Evolutionary conservation across 2,329 filamentous ascomycete genomes (phyloP), one percentile per base, ranked within the genome.

Genomic region (Falciphora oryzae): DNA sequence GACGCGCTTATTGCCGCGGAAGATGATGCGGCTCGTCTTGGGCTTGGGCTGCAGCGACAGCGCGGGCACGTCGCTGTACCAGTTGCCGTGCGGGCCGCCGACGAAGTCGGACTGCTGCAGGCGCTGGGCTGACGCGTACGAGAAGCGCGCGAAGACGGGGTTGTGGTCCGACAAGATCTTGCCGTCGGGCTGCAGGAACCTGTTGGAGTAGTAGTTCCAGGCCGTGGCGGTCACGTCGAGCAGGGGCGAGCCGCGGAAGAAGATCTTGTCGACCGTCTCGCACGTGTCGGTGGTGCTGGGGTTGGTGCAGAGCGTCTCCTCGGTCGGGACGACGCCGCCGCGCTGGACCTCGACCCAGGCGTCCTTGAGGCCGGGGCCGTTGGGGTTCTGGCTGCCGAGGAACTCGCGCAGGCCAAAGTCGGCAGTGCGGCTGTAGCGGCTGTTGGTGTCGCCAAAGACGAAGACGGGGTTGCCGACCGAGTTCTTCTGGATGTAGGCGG

Each of bases 221-320:
- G 71, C 72, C 0, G 76, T 81, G 0, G 84, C 83, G 0, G 71
- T 68, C 3, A 88, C 76, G 35, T 70, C 71, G 5, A 86, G 68
- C 4, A 81, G 68, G n/a, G 78, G 69, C 25, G 79, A 80, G 38
- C 79, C 78, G 53, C 85, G 82, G 75, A 85, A 89, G 69, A 88
- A 83, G 60, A 88, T 77, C 75, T 90, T 90, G 75, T 90, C 88
- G 53, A 90, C 85, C 3, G 82, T 85, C 75, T 90, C 88, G 73
- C 88, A 90, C 5, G 74, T 72, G 70, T 79, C 79, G 60, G 74
- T 79, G 0, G 77, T 76, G 35, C 80, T 80, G 0, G 87, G 87
- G 69, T 87, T 88, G n/a, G 74, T 74, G 74, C 88, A 90, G 22
- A 84, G 64, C 27, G 74, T 67, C 69, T 83, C 76, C 35, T 70